Base-by-base conservation (phyloP, 805 yeast genomes). In the Candida maris region DNA sequence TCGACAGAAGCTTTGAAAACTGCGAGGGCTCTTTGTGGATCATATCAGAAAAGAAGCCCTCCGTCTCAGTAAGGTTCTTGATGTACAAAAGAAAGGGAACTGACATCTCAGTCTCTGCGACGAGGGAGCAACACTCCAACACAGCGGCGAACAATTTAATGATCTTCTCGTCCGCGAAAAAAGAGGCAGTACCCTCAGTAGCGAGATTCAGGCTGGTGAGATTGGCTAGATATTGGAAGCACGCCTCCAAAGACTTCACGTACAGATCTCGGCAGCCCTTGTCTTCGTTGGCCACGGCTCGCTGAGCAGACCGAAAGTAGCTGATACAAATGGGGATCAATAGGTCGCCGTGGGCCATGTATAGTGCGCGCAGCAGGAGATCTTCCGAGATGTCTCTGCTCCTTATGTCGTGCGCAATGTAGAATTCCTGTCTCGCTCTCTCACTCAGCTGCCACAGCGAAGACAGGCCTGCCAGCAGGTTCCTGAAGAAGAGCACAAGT, bases 401-500 rank as follows among this genome's bases (percentile, higher is more conserved):
- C 13, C 45, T 30, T 19, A 41, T 25, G 12, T 38, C 46, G 26
- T 41, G 41, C 9, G 34, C 18, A 3, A 14, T 27, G 27, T 39
- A 45, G 23, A 40, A 39, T n/a, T 44, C 42, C 3, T 28, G 18
- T 14, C 39, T 26, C 7, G 42, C 43, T 2, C 19, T 6, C n/a
- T 41, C 46, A 12, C 21, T 34, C 24, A 39, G 27, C 18, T 20
- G 15, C 5, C 41, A 19, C 15, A 50, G 24, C 5, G 44, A 29
- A 12, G 37, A 24, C 15, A 46, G 40, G 1, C 57, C 51, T 19
- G 47, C 48, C 10, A 51, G 37, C 34, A 54, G 32, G 25, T 56
- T 56, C 17, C 57, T 34, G 3, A 51, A 38, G 12, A 54, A 24
- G 15, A 56, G 25, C 4, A 48, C 32, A 16, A 53, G 43, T 6